These are phyloP conservation scores for Rozella allomycis DNA, from an alignment of 371 early-diverging fungal species.

Conservation along the genomic window DNA sequence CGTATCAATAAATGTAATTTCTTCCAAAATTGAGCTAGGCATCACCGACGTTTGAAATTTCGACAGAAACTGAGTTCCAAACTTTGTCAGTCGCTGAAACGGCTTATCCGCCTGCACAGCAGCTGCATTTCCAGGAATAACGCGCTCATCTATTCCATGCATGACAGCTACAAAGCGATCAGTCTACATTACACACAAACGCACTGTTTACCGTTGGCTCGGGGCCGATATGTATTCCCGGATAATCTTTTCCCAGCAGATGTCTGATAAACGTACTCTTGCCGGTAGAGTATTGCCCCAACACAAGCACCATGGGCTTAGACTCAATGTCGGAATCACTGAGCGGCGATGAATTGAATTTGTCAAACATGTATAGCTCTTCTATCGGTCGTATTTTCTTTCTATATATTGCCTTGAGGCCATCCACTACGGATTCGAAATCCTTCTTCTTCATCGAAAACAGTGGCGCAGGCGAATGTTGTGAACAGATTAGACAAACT, in stretches of 20 bases:
- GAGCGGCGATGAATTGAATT: slow-evolving; percentile 49
- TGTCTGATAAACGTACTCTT: slow-evolving; percentile 31
- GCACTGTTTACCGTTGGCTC: slow-evolving; percentile 40
- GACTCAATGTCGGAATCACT: slow-evolving; percentile 56
- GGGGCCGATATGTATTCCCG: slow-evolving; percentile 60
- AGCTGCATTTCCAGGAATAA: slow-evolving; percentile 76
- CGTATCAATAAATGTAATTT: slow-evolving; percentile 63
- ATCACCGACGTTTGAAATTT: slow-evolving; percentile 63
- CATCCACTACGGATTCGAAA: slow-evolving; percentile 35
- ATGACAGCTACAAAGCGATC: slow-evolving; percentile 67
- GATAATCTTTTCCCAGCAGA: slow-evolving; percentile 53
- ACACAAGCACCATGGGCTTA: slow-evolving; percentile 57
- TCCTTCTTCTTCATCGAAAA: too few relatives aligned
- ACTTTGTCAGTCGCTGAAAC: slow-evolving; percentile 39
- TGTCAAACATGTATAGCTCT: slow-evolving; percentile 49
- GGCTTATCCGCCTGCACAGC: slow-evolving; percentile 61
- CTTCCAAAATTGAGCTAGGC: slow-evolving; percentile 40
- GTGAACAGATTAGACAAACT: too few relatives aligned
- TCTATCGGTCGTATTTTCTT: slow-evolving; percentile 48
- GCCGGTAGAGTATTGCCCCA: slow-evolving; percentile 58
- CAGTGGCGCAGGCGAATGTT: too few relatives aligned
- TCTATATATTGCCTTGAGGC: slow-evolving; percentile 40
- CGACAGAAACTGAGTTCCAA: slow-evolving; percentile 56
- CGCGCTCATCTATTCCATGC: slow-evolving; percentile 39
- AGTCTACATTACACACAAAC: slow-evolving; percentile 19